Percentiles rank a stretch among this genome's conserved stretches.
These are phyloP conservation scores for Parasitella parasitica DNA, from an alignment of 371 early-diverging fungal genomes.

Conservation along the genomic window DNA sequence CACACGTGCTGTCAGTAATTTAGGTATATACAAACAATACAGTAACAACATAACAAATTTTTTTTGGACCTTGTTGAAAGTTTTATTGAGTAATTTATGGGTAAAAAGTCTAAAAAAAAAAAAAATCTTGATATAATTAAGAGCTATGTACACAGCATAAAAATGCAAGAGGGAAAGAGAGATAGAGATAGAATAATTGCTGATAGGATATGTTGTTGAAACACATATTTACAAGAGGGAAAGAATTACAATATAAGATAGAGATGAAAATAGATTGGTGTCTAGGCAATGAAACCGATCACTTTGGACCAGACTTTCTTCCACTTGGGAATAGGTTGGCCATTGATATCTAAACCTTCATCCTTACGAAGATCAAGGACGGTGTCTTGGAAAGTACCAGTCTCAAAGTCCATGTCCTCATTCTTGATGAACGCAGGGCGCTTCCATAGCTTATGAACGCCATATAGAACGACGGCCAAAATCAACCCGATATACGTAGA, in stretches of 20 bases:
- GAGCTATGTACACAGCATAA: not conserved
- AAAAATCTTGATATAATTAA: not conserved
- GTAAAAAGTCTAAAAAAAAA: not conserved
- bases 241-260: not conserved
- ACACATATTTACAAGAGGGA: slow-evolving; percentile 8
- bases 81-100: slow-evolving; percentile 1
- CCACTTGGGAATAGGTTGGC: slow-evolving; percentile 28
- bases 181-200: not conserved
- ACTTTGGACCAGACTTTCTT: slow-evolving; percentile 11
- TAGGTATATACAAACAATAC: too few species aligned
- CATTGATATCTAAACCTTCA: slow-evolving; percentile 24
- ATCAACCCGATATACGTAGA: slow-evolving; percentile 58
- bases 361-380: slow-evolving; percentile 26
- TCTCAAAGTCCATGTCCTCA: slow-evolving; percentile 50
- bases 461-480: slow-evolving; percentile 52
- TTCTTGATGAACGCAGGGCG: slow-evolving; percentile 39
- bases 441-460: slow-evolving; percentile 51
- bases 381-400: slow-evolving; percentile 31
- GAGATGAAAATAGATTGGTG: not conserved
- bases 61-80: slow-evolving; percentile 7
- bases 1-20: too few species aligned
- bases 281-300: slow-evolving; percentile 1
- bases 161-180: slow-evolving; percentile 1
- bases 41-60: too few species aligned
- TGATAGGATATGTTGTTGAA: slow-evolving; percentile 11